Base-by-base conservation (phyloP, 768 basidiomycete genomes). In the Tulasnella calospora region DNA sequence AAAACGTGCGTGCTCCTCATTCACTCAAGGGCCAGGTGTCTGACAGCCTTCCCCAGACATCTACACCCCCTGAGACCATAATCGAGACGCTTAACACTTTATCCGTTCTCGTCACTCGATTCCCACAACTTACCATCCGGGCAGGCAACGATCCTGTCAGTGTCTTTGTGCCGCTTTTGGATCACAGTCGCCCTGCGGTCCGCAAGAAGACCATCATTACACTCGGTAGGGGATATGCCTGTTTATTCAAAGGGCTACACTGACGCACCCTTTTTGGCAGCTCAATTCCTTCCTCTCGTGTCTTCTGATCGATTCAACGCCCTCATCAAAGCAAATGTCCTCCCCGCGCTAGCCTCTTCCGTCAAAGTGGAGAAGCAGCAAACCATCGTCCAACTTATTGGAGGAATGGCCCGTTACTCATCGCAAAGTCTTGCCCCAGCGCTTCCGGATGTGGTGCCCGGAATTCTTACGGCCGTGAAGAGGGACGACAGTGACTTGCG, bases 121-220 rank as follows among this genome's bases (percentile, higher is more conserved):
- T 95, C 86, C 91, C 94, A 3, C 86, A 87, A 72, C 88, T 92
- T 81, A 86, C 95, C 70, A 85, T 90, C 46, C 84, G 85, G 51
- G 84, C 91, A 74, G 83, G 85, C 71, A 88, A 90, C 21, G 88
- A 88, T 70, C 91, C 94, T 41, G 85, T 95, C 6, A 83, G 85
- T 7, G 90, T 92, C 27, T 88, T 93, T 76, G 92, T 89, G 0
- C 94, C 90, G 47, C 88, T 93, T 40, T 88, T 94, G 70, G 88
- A 87, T n/a, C 93, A 92, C 84, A 82, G 88, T 10, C 91, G 95
- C 5, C 89, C 93, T 13, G 94, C 95, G 0, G 94, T 99, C 75
- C 90, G 96, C 73, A 99, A 99, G 86, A 92, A 96, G 74, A 93
- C 95, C 2, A 96, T 98, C 79, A 86, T 91, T 47, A 94, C 95